A percentile compares a stretch with the other conserved stretches of the same genome.
Evolutionary conservation across 2,329 filamentous ascomycete species (phyloP).

Genomic region (Trichoderma sp.): DNA sequence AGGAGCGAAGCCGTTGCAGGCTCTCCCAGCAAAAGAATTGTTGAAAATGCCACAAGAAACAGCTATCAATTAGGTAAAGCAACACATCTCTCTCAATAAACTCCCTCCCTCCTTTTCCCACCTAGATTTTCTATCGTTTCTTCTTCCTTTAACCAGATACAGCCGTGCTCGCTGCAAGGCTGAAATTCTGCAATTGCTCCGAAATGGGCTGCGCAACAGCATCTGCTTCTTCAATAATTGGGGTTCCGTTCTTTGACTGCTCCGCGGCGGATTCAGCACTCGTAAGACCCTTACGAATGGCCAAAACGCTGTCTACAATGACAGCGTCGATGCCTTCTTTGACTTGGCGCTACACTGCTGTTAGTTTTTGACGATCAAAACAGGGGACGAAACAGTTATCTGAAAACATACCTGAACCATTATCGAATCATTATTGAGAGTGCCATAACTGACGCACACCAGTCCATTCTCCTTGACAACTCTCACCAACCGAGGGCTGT

Average conservation of each 20-base stretch:
- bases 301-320: conserved; percentile 92
- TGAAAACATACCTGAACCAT: conserved; percentile 75
- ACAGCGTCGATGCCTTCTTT: conserved; percentile 96
- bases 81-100: background rate
- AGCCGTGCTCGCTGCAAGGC: conserved; percentile 5
- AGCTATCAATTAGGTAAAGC: background rate
- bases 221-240: conserved; percentile 12
- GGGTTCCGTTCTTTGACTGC: background rate
- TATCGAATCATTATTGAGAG: conserved; percentile 80
- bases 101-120: background rate
- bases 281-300: conserved; percentile 87
- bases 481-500: conserved; percentile 82
- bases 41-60: background rate
- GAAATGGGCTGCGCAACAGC: conserved; percentile 2
- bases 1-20: background rate
- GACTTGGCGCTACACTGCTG: conserved; percentile 70
- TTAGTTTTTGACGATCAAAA: conserved; percentile 12
- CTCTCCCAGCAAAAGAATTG: background rate
- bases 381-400: background rate
- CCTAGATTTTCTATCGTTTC: background rate
- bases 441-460: conserved; percentile 94
- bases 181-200: conserved; percentile 20
- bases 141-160: conserved; percentile 12
- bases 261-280: conserved; percentile 34
- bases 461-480: conserved; percentile 94